Evolutionary conservation across 352 stramenopile species (phyloP), one percentile per base, ranked within the genome.

Genomic region (Plasmopara halstedii): DNA sequence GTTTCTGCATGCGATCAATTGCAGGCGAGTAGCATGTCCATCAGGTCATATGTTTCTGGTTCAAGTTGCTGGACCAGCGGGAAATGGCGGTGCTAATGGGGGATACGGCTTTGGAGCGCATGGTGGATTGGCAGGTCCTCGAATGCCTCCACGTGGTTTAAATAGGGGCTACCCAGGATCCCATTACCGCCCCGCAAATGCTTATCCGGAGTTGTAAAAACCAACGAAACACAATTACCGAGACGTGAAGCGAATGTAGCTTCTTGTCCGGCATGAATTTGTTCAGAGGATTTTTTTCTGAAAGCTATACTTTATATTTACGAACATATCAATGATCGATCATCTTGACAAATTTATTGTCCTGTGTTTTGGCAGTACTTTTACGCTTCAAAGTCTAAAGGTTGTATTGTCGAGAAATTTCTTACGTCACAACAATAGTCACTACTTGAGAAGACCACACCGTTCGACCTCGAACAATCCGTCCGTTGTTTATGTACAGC

Each of bases 11-110:
- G 14, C 26, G 3, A 20, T 38, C 42, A 6, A 44, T 22, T 51
- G 9, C 32, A 88, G 78, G 76, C 70, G 80, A 13, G 80, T 91
- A 18, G 80, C 80, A 43, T 91, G 80, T 65, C 80, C 77, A 11
- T 81, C 76, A 13, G 80, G 80, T 7, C 80, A 91, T 62, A 88
- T 91, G 75, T 91, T 91, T 58, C 63, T 89, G 42, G 80, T 91
- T 39, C 80, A 91, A 41, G 77, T 89, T 21, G 76, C 79, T 23
- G 58, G 63, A 10, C 67, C 74, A 40, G 44, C 62, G n/a, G 57
- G 43, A 44, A 46, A 46, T 21, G 36, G 26, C 32, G 50, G 54
- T 23, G 44, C 35, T 18, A 46, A 52, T 10, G 53, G 59, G 13
- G 43, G 32, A 1, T 62, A 67, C 42, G 57, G 53, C 20, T 50